A percentile compares a stretch with the other conserved stretches of the same genome.
These are phyloP conservation scores for Hymenoscyphus fraxineus DNA, from an alignment of 2,329 filamentous ascomycete genomes.

Conservation along the genomic window DNA sequence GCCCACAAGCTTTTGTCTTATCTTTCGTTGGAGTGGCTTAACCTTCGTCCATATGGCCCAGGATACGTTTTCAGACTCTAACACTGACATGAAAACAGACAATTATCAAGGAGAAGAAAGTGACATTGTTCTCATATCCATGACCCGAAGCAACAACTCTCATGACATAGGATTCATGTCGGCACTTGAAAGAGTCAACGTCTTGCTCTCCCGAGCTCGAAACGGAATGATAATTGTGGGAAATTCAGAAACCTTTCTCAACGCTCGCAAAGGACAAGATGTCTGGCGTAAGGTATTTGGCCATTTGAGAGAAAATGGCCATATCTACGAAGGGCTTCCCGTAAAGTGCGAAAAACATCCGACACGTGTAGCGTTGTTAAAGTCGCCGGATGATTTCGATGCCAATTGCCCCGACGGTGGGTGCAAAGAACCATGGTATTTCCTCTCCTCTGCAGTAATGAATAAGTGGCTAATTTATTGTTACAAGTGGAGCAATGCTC, in stretches of 20 bases:
- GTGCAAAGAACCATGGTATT: constrained; percentile 60
- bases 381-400: constrained; percentile 55
- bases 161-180: constrained; percentile 70
- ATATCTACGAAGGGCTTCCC: constrained; percentile 58
- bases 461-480: constrained; percentile 13
- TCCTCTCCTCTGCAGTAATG: constrained; percentile 6
- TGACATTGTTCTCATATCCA: constrained; percentile 64
- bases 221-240: constrained; percentile 66
- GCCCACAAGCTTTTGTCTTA: no score
- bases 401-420: constrained; percentile 64
- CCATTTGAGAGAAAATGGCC: constrained; percentile 46
- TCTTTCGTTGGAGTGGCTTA: neutral
- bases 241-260: constrained; percentile 63
- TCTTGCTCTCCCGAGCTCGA: constrained; percentile 64
- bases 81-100: constrained; percentile 42
- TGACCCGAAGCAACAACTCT: constrained; percentile 61
- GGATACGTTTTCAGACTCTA: no score
- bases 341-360: constrained; percentile 59
- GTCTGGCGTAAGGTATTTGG: constrained; percentile 58
- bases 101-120: constrained; percentile 78
- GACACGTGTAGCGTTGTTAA: constrained; percentile 44
- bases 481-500: constrained; percentile 44
- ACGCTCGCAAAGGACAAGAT: constrained; percentile 51
- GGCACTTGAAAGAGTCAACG: constrained; percentile 64
- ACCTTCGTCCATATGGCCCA: neutral